phyloP scores from a whole-genome alignment of 768 basidiomycete genomes.

The Hemileccinum rubropunctum region DNA sequence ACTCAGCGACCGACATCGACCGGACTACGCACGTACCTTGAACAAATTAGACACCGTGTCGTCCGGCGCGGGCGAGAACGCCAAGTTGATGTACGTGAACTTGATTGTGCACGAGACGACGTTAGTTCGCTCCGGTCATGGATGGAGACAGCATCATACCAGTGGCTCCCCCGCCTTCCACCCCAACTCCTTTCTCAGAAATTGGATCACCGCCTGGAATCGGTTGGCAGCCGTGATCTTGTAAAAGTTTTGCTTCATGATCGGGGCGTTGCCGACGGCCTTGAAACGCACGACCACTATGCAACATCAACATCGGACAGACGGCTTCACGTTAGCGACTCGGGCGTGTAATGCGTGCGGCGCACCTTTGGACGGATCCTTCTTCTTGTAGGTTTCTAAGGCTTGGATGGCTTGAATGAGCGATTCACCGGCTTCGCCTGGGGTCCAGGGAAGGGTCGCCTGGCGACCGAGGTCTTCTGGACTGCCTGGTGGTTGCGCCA shows the following conservation, averaged over 20 bases:
- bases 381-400: conserved; percentile 83
- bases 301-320: background rate
- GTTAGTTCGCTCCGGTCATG: background rate
- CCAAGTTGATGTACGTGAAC: conserved; percentile 79
- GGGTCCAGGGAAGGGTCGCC: conserved; percentile 30
- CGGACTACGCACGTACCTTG: conserved; percentile 42
- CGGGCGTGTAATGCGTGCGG: background rate
- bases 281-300: conserved; percentile 96
- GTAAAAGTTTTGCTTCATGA: conserved; percentile 99
- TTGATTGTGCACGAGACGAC: background rate
- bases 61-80: conserved; percentile 75
- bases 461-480: conserved; percentile 35
- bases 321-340: too few relatives aligned
- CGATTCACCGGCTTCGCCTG: conserved; percentile 31
- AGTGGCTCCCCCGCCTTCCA: conserved; percentile 86
- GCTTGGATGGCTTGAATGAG: conserved; percentile 59
- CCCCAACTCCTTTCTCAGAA: conserved; percentile 83
- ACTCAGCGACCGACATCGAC: background rate
- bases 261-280: conserved; percentile 95
- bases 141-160: conserved; percentile 42
- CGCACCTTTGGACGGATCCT: conserved; percentile 77
- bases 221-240: conserved; percentile 93
- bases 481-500: conserved; percentile 32
- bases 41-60: conserved; percentile 70
- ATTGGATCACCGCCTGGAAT: conserved; percentile 94